Evolutionary conservation across 129 eudicot genomes (phyloP), one percentile per base, ranked within the genome.

Genomic region (Artemisia argyi): DNA sequence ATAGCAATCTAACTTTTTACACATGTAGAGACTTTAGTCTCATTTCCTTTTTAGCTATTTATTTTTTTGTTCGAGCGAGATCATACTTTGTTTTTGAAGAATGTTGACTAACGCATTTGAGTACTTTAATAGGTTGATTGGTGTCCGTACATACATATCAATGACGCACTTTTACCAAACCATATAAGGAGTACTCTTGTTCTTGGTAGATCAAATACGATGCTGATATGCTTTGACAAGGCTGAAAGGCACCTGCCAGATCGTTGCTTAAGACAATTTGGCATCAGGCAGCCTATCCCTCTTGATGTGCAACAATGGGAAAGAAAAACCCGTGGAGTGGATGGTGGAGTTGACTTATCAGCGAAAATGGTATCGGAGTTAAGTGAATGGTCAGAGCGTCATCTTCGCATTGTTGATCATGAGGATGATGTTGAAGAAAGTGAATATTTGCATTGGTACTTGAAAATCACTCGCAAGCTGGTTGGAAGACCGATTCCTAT

Each of bases 201-300:
- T 69, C 92, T 93, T 30, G 98, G 98, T 57, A 82, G 92, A 81
- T 90, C 98, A 53, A 93, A 93, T 61, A 93, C 97, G 19, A 93
- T 93, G 98, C 73, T 93, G 77, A 93, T 93, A 53, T 93, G 97
- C 66, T 93, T 87, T 68, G 98, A 93, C 79, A 89, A 93, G 84
- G 98, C 98, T 57, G 98, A 93, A 83, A 77, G 98, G 69, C 98
- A 93, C 83, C 86, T 93, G 51, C 98, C 98, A 5, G 98, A 93
- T 81, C 98, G 98, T 44, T 90, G 98, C 79, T 63, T 93, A 24
- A 82, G 96, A 75, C 98, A 93, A 78, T 93, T 87, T 77, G 91
- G 93, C 58, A 72, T 90, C 75, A 78, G 73, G 63, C 98, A 93
- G 69, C 88, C 87, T 3, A 79, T 93, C 51, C 98, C 98, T 42